phyloP scores from a whole-genome alignment of 306 rosid species.

The Pterocarpus macrocarpus region DNA sequence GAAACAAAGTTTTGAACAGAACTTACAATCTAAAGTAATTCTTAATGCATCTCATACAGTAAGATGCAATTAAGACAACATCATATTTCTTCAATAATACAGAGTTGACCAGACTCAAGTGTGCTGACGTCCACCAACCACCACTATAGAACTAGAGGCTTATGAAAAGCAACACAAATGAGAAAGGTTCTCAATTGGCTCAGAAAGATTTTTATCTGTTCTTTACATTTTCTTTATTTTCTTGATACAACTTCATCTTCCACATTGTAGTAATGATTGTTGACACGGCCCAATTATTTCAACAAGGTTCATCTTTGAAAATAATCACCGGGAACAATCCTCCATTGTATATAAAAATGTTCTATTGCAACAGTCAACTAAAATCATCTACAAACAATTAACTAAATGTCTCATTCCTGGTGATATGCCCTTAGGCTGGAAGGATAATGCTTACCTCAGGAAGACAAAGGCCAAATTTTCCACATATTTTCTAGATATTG shows the following conservation, averaged over 20 bases:
- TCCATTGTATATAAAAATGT: slow-evolving; percentile 8
- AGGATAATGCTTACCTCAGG: slow-evolving; percentile 14
- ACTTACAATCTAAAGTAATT: slow-evolving; percentile 24
- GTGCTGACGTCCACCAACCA: slow-evolving; percentile 7
- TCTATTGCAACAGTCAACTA: background rate
- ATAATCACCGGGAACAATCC: slow-evolving; percentile 11
- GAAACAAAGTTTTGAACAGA: background rate
- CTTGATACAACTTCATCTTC: background rate
- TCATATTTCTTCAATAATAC: slow-evolving; percentile 25
- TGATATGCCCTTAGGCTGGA: slow-evolving; percentile 11
- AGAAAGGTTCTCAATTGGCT: slow-evolving; percentile 17
- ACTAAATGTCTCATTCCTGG: slow-evolving; percentile 4
- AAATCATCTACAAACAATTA: slow-evolving; percentile 11
- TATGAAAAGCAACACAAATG: slow-evolving; percentile 4
- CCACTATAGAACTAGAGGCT: slow-evolving; percentile 3
- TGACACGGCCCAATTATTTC: slow-evolving; percentile 6
- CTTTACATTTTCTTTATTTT: background rate
- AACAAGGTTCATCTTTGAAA: slow-evolving; percentile 24
- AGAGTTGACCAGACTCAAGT: slow-evolving; percentile 23
- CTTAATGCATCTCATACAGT: slow-evolving; percentile 23
- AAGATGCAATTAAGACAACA: background rate
- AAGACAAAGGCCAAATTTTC: slow-evolving; percentile 7
- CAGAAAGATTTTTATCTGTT: slow-evolving; percentile 12
- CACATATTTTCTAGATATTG: slow-evolving; percentile 8
- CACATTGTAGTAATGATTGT: background rate